Evolutionary conservation across 768 basidiomycete species (phyloP), one percentile per base, ranked within the genome.

Genomic region (Phylloporus sp.): DNA sequence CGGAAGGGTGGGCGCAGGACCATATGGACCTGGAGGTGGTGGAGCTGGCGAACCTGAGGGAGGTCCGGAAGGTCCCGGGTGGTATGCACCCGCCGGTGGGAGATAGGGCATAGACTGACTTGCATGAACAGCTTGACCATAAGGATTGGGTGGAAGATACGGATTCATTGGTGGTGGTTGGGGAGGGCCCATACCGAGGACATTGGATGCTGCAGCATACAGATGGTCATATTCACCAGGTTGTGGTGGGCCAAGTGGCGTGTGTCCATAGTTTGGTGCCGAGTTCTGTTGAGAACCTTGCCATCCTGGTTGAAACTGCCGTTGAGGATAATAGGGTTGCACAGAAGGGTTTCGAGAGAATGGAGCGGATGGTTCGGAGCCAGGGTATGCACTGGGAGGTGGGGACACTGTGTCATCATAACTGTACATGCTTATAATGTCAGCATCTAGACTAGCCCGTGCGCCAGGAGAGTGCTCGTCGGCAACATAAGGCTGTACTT

Each of bases 161-260:
- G 54, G 38, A 22, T 58, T 57, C 44, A 56, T 53, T 28, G 36
- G 56, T 41, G 41, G 55, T 52, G 60, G 58, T 57, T 45, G 48
- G 35, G 63, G 59, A 40, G 85, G 86, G 0, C 79, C 82, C 80
- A 88, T 84, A 15, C 89, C 89, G 15, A 92, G 76, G 9, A 91
- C 85, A 65, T 86, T 81, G 9, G 89, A 88, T 9, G 90, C 90
- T 13, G 88, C 89, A 10, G 80, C 78, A 65, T 88, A 86, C 12
- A 89, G 68, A 32, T 77, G 72, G 62, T 84, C 80, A 57, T 80
- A 82, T 47, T 78, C 76, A 28, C 67, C 68, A 15, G 67, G 64
- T 45, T 56, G 69, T 10, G 72, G 60, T 53, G 66, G 54, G 13
- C 57, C 52, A 34, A 50, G 55, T 18, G 52, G 55, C 4, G 53